Conservation (phyloP, 257 asterid genomes). For the Misopates orontium region DNA sequence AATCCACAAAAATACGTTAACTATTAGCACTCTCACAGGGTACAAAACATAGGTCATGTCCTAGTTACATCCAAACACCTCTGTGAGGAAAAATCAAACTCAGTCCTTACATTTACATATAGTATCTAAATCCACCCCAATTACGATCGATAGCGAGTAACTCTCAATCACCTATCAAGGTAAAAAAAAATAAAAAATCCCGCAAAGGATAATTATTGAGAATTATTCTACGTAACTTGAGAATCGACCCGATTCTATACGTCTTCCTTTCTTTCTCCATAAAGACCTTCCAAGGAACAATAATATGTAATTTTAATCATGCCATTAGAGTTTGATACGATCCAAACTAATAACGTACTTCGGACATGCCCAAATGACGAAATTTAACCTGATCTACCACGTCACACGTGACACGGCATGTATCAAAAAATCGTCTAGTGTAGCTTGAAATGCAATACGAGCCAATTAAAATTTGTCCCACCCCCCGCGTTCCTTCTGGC, state of each 20-base stretch:
- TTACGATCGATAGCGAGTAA: too few species aligned
- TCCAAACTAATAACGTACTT: too few species aligned
- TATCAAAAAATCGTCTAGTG: too few species aligned
- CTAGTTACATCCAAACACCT: slow-evolving; percentile 28
- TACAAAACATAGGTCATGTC: slow-evolving; percentile 10
- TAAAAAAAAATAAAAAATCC: slow-evolving; percentile 24
- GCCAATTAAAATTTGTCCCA: too few species aligned
- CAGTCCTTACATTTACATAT: slow-evolving; percentile 29
- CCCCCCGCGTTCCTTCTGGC: too few species aligned
- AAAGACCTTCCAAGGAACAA: not conserved
- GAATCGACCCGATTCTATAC: not conserved
- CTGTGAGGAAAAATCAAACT: slow-evolving; percentile 33
- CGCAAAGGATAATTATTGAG: slow-evolving; percentile 9
- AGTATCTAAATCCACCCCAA: too few species aligned
- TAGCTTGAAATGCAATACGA: too few species aligned
- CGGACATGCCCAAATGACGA: too few species aligned
- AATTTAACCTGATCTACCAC: too few species aligned
- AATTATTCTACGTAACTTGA: not conserved
- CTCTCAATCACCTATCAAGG: slow-evolving; percentile 2
- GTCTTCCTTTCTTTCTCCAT: too few species aligned
- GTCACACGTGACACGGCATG: too few species aligned
- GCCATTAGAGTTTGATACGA: too few species aligned
- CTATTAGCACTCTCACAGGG: slow-evolving; percentile 32
- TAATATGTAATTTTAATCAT: not conserved
- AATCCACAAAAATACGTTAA: not conserved